phyloP scores from a whole-genome alignment of 306 rosid species.

The Vigna mungo region DNA sequence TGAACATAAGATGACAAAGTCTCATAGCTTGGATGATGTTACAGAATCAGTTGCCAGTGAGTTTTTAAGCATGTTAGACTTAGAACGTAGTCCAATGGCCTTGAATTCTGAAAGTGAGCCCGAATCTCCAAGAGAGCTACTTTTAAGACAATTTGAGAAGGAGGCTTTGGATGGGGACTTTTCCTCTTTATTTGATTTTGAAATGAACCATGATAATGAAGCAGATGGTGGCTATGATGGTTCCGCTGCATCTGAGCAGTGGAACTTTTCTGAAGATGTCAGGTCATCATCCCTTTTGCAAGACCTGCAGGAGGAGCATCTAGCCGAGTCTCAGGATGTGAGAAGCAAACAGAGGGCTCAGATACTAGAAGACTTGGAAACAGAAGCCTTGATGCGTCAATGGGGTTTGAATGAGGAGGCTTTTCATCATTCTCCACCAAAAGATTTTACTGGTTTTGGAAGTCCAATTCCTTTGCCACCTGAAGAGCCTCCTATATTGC shows the following conservation, averaged over 20 bases:
- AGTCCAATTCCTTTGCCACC: slow-evolving; percentile 65
- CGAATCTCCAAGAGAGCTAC: slow-evolving; percentile 86
- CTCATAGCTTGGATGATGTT: slow-evolving; percentile 70
- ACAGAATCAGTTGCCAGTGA: slow-evolving; percentile 76
- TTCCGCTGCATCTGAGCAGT: slow-evolving; percentile 51
- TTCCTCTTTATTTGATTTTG: slow-evolving; percentile 77
- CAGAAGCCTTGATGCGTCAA: slow-evolving; percentile 82
- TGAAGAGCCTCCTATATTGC: slow-evolving; percentile 47
- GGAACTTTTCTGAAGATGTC: slow-evolving; percentile 55
- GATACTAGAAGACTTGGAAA: slow-evolving; percentile 79
- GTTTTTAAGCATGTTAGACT: slow-evolving; percentile 73
- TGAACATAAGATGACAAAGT: slow-evolving; percentile 44
- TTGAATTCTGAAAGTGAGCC: slow-evolving; percentile 79
- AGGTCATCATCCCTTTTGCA: slow-evolving; percentile 59
- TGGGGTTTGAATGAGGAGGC: slow-evolving; percentile 88
- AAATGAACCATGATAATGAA: slow-evolving; percentile 46
- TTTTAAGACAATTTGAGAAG: slow-evolving; percentile 84
- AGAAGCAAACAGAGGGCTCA: slow-evolving; percentile 72
- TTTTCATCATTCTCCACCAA: slow-evolving; percentile 77
- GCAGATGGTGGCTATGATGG: slow-evolving; percentile 49
- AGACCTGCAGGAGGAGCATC: slow-evolving; percentile 61
- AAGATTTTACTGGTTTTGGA: slow-evolving; percentile 65
- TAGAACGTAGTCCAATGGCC: slow-evolving; percentile 60
- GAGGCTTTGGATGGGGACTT: slow-evolving; percentile 74
- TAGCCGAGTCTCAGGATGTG: slow-evolving; percentile 54